Percentiles rank a stretch among this genome's conserved stretches.
Conservation (phyloP, 768 basidiomycete species). For the Filobasidium floriforme region DNA sequence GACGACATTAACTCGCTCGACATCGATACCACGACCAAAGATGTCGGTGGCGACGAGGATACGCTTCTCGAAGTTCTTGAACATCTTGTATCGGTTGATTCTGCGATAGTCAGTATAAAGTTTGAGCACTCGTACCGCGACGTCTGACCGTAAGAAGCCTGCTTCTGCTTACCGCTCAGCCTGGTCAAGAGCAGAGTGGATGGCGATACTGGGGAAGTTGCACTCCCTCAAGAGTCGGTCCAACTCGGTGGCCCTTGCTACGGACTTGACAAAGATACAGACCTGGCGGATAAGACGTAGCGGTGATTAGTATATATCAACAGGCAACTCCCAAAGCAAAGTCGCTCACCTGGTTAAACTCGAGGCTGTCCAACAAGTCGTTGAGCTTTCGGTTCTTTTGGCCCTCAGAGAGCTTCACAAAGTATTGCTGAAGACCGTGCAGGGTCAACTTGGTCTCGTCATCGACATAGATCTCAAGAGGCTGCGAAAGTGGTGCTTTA, state of each 20-base stretch:
- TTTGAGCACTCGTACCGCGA: neutral
- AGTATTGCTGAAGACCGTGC: slow-evolving; percentile 97
- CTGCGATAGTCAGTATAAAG: slow-evolving; percentile 36
- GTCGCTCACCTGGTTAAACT: slow-evolving; percentile 84
- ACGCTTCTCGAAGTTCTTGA: slow-evolving; percentile 99
- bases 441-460: slow-evolving; percentile 98
- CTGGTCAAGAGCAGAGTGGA: slow-evolving; percentile 88
- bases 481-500: slow-evolving; percentile 51
- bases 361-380: slow-evolving; percentile 85
- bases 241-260: slow-evolving; percentile 88
- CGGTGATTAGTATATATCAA: neutral
- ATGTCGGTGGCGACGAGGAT: slow-evolving; percentile 98
- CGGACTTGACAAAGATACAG: slow-evolving; percentile 98
- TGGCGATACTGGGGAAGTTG: slow-evolving; percentile 96
- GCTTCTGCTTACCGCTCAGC: slow-evolving; percentile 79
- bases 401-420: slow-evolving; percentile 89
- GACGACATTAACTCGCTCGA: slow-evolving; percentile 98
- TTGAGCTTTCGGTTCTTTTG: slow-evolving; percentile 96
- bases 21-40: slow-evolving; percentile 98
- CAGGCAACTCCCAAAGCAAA: neutral
- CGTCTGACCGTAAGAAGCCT: no score
- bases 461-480: slow-evolving; percentile 97
- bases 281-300: slow-evolving; percentile 55
- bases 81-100: slow-evolving; percentile 89
- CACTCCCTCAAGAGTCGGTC: slow-evolving; percentile 93